Evolutionary conservation across 176 grass and related monocot genomes (phyloP).

Genomic region (Stipa capillata): DNA sequence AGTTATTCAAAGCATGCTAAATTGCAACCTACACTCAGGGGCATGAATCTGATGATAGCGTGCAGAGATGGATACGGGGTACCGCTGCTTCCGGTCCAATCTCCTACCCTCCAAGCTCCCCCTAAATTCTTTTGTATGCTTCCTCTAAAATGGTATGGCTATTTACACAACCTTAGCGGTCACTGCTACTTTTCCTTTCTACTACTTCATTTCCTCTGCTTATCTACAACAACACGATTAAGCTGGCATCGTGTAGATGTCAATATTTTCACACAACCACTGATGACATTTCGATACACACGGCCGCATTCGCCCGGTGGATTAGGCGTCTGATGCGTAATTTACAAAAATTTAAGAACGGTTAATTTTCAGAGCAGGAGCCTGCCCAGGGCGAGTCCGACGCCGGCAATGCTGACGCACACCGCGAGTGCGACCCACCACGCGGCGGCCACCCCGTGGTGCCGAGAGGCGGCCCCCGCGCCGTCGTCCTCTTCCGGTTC

Average conservation of each 20-base stretch:
- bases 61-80: neutral
- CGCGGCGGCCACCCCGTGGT: constrained; percentile 23
- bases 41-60: no score
- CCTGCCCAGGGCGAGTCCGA: constrained; percentile 60
- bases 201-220: neutral
- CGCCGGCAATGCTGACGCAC: constrained; percentile 72
- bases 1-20: no score
- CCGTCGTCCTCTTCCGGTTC: constrained; percentile 2
- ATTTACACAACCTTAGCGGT: no score
- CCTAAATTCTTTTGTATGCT: no score
- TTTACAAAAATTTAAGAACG: neutral
- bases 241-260: neutral
- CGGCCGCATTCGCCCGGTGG: neutral
- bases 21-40: no score
- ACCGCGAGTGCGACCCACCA: constrained; percentile 78
- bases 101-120: no score
- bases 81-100: no score
- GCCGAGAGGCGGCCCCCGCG: no score
- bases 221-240: neutral
- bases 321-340: neutral
- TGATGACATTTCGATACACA: no score
- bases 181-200: no score
- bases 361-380: constrained; percentile 45
- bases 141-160: no score
- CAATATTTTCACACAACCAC: neutral